A percentile compares a stretch with the other conserved stretches of the same genome.
Conservation (phyloP, 1,284 basidiomycete genomes). For the Cutaneotrichosporon cutaneum region DNA sequence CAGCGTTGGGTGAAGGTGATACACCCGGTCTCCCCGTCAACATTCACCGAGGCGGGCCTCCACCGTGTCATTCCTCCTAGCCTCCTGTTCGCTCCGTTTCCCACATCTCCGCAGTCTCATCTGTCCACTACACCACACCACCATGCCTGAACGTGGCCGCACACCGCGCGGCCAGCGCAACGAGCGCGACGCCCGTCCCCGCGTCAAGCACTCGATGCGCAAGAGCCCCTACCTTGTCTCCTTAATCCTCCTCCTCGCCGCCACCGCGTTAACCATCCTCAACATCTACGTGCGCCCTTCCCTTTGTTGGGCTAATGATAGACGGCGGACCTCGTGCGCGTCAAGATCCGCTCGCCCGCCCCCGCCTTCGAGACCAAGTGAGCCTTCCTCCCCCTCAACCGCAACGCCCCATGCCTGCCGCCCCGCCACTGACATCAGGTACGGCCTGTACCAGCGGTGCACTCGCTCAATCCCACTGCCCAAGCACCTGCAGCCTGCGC, state of each 20-base stretch:
- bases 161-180: constrained; percentile 2
- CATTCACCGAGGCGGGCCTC: constrained; percentile 7
- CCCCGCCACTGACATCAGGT: constrained; percentile 30
- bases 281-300: constrained; percentile 46
- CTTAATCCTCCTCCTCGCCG: constrained; percentile 44
- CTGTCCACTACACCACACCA: not conserved
- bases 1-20: not conserved
- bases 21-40: not conserved
- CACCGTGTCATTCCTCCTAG: not conserved
- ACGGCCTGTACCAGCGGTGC: constrained; percentile 51
- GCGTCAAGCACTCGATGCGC: constrained; percentile 40
- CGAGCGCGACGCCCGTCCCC: constrained; percentile 4
- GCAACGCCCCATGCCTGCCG: not conserved
- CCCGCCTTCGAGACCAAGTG: constrained; percentile 51
- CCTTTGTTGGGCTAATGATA: constrained; percentile 16
- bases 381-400: constrained; percentile 1
- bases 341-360: constrained; percentile 37
- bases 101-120: constrained; percentile 5
- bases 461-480: constrained; percentile 35
- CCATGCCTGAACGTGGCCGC: constrained; percentile 12
- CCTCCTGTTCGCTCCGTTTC: constrained; percentile 6
- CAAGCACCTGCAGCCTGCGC: constrained; percentile 34
- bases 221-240: constrained; percentile 50
- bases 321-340: constrained; percentile 47
- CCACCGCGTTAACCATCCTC: constrained; percentile 46